Evolutionary conservation across 2,329 filamentous ascomycete genomes (phyloP).

Genomic region (Periconia sp.): DNA sequence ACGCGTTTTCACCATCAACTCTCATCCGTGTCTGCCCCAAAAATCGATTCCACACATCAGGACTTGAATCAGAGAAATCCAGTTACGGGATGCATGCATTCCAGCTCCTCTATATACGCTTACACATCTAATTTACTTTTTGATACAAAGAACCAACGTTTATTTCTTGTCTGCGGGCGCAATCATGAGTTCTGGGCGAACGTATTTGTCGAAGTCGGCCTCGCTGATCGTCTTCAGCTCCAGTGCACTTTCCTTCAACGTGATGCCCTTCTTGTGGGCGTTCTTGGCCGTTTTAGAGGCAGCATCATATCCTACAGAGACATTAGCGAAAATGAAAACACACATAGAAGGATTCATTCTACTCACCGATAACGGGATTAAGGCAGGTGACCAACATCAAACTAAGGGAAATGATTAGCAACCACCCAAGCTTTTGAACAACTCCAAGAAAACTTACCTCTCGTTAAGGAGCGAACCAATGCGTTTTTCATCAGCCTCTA

Average conservation of each 20-base stretch:
- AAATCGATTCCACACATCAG: too few relatives aligned
- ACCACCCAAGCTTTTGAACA: background rate
- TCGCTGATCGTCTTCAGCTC: slow-evolving; percentile 86
- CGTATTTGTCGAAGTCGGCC: slow-evolving; percentile 87
- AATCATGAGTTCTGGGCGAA: slow-evolving; percentile 94
- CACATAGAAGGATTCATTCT: background rate
- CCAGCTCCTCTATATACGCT: background rate
- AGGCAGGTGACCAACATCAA: slow-evolving; percentile 98
- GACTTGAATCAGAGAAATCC: background rate
- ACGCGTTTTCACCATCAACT: too few relatives aligned
- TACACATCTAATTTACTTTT: slow-evolving; percentile 3
- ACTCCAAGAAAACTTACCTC: slow-evolving; percentile 63
- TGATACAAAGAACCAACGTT: slow-evolving; percentile 1
- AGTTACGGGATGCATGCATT: background rate
- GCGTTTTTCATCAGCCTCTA: slow-evolving; percentile 91
- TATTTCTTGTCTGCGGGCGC: slow-evolving; percentile 72
- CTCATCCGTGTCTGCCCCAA: too few relatives aligned
- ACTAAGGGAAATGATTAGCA: slow-evolving; percentile 48
- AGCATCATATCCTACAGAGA: slow-evolving; percentile 33
- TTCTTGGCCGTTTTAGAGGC: slow-evolving; percentile 58
- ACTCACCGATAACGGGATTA: slow-evolving; percentile 92
- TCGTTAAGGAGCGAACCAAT: slow-evolving; percentile 90
- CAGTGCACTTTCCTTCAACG: slow-evolving; percentile 90
- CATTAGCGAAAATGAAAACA: slow-evolving; percentile 18
- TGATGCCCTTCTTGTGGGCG: slow-evolving; percentile 96